These are phyloP conservation scores for Nakazawaea ernobii DNA, from an alignment of 805 yeast genomes.

Conservation along the genomic window DNA sequence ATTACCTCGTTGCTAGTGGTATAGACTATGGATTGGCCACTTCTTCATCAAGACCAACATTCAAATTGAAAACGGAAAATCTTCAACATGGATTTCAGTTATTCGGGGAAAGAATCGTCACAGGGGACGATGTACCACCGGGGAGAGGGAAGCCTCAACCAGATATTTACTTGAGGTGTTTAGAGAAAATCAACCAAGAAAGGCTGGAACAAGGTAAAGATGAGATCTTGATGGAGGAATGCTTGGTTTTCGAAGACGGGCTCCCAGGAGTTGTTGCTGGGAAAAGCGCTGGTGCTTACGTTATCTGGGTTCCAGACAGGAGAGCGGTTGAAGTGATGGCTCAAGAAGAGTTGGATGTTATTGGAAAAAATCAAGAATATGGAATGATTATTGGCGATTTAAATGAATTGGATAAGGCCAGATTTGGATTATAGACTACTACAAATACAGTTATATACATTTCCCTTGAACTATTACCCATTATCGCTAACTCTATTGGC, in stretches of 20 bases:
- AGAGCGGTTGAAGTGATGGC: slow-evolving; percentile 55
- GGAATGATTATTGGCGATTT: slow-evolving; percentile 55
- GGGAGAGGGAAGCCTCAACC: slow-evolving; percentile 95
- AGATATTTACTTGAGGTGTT: slow-evolving; percentile 84
- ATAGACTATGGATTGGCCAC: slow-evolving; percentile 91
- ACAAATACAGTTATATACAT: background rate
- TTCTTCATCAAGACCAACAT: slow-evolving; percentile 63
- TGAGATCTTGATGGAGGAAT: slow-evolving; percentile 64
- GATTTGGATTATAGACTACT: slow-evolving; percentile 32
- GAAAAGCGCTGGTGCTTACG: slow-evolving; percentile 72
- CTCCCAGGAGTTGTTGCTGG: slow-evolving; percentile 88
- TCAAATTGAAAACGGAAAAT: slow-evolving; percentile 66
- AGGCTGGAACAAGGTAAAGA: slow-evolving; percentile 34
- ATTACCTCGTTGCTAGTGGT: slow-evolving; percentile 39
- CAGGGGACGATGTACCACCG: slow-evolving; percentile 85
- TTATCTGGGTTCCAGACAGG: slow-evolving; percentile 92
- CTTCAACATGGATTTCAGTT: slow-evolving; percentile 54
- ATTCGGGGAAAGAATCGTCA: slow-evolving; percentile 63
- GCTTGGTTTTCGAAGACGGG: slow-evolving; percentile 93
- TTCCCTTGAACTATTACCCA: background rate
- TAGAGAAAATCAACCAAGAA: slow-evolving; percentile 58
- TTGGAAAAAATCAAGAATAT: slow-evolving; percentile 35
- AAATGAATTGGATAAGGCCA: slow-evolving; percentile 42
- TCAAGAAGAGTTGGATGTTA: slow-evolving; percentile 38
- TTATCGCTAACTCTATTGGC: too few species aligned